phyloP scores from a whole-genome alignment of 306 rosid species.

The Inga leiocalycina region DNA sequence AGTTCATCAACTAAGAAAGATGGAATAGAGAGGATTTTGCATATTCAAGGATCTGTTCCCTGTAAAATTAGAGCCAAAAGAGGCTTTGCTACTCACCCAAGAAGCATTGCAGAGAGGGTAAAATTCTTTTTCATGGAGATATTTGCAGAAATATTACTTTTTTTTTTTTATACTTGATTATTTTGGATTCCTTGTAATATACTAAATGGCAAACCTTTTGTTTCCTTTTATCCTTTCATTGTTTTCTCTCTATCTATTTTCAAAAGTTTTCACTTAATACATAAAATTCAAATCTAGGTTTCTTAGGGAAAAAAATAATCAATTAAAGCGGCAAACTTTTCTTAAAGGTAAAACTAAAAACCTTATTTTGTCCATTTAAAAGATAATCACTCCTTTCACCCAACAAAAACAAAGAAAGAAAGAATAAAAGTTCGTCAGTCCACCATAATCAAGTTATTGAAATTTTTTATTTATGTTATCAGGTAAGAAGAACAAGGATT shows the following conservation, averaged over 20 bases:
- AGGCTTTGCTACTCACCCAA: slow-evolving; percentile 95
- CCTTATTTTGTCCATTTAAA: too few species aligned
- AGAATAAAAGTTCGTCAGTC: not conserved
- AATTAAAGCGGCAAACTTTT: not conserved
- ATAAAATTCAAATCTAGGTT: not conserved
- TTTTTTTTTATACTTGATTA: not conserved
- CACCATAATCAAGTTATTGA: not conserved
- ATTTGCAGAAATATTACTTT: not conserved
- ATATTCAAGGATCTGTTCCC: slow-evolving; percentile 66
- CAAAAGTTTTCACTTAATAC: not conserved
- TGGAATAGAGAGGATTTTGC: slow-evolving; percentile 45
- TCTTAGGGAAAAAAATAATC: not conserved
- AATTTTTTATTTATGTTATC: not conserved
- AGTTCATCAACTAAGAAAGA: slow-evolving; percentile 48
- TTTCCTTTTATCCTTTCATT: not conserved
- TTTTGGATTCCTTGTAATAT: not conserved
- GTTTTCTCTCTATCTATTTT: not conserved
- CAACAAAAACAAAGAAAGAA: not conserved
- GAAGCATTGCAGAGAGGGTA: slow-evolving; percentile 99
- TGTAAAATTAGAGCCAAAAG: slow-evolving; percentile 88
- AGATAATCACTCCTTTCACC: not conserved
- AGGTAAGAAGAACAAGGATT: slow-evolving; percentile 88
- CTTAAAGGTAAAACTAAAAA: not conserved
- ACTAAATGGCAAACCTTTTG: not conserved
- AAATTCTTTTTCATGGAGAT: not conserved